phyloP scores from a whole-genome alignment of 2,329 filamentous ascomycete genomes.

The Lecanicillium sp. region DNA sequence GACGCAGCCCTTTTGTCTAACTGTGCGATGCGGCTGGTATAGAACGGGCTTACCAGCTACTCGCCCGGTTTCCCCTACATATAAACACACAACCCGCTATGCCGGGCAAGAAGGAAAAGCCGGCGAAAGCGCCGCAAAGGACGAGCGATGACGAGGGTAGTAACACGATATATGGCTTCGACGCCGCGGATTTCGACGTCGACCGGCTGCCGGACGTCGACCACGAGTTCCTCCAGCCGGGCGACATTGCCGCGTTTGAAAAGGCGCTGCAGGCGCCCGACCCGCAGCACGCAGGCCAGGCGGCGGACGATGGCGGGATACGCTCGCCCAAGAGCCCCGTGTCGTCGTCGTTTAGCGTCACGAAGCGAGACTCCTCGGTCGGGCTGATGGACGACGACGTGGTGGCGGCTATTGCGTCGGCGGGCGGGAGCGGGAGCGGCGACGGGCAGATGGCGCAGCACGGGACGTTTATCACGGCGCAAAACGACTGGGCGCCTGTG shows the following conservation, averaged over 20 bases:
- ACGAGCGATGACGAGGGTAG: too few relatives aligned
- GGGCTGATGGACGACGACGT: slow-evolving; percentile 22
- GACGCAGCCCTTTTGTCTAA: too few relatives aligned
- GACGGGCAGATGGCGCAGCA: slow-evolving; percentile 27
- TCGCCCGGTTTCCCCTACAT: too few relatives aligned
- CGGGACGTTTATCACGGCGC: slow-evolving; percentile 69
- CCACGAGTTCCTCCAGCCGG: slow-evolving; percentile 65
- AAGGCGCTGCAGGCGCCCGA: slow-evolving; percentile 78
- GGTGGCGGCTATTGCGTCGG: slow-evolving; percentile 23
- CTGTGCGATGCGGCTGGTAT: too few relatives aligned
- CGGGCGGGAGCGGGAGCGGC: neutral
- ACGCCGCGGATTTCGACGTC: slow-evolving; percentile 58
- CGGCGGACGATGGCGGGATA: slow-evolving; percentile 21
- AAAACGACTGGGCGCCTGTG: slow-evolving; percentile 93
- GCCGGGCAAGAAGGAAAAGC: neutral
- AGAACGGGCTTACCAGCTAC: too few relatives aligned
- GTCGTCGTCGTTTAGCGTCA: slow-evolving; percentile 34
- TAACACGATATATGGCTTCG: slow-evolving; percentile 45
- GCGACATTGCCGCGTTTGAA: slow-evolving; percentile 71
- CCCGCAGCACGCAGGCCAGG: slow-evolving; percentile 47
- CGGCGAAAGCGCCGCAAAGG: neutral
- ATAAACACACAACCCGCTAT: neutral
- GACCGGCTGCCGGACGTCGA: slow-evolving; percentile 70
- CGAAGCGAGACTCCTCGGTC: slow-evolving; percentile 31
- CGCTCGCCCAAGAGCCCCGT: slow-evolving; percentile 33